These are phyloP conservation scores for Tolypocladium ovalisporum DNA, from an alignment of 2,329 filamentous ascomycete species.

Conservation along the genomic window DNA sequence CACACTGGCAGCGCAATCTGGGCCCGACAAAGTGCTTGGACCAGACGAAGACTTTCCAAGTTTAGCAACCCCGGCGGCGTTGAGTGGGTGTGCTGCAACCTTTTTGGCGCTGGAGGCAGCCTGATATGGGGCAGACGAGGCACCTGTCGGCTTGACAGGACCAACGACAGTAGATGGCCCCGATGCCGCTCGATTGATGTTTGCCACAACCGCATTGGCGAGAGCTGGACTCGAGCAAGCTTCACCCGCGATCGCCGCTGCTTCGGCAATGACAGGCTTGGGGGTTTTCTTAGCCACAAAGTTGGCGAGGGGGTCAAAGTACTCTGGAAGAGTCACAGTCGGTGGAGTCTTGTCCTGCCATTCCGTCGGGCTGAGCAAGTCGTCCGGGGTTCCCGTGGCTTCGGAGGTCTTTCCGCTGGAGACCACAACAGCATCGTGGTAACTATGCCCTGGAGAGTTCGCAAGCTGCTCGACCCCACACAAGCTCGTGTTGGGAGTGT, in stretches of 20 bases:
- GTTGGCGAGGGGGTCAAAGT: background rate
- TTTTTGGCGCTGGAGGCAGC: background rate
- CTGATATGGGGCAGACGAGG: background rate
- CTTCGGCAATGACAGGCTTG: background rate
- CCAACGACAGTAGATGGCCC: background rate
- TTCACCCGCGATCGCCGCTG: background rate
- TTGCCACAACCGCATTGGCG: background rate
- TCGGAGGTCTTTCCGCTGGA: background rate
- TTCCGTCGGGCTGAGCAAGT: background rate
- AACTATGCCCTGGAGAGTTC: background rate
- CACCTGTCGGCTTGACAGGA: background rate
- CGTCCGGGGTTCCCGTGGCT: background rate
- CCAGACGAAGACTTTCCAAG: background rate
- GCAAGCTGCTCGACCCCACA: background rate
- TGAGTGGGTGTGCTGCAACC: background rate
- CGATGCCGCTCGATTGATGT: background rate
- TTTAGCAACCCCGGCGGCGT: background rate
- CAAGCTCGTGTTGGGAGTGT: background rate
- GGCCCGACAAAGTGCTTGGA: background rate
- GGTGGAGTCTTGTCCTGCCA: background rate
- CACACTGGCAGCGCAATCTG: background rate
- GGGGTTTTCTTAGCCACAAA: background rate
- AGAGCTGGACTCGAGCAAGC: background rate
- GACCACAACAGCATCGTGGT: background rate
- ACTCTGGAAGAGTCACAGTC: background rate